A percentile compares a stretch with the other conserved stretches of the same genome.
Evolutionary conservation across 2,329 filamentous ascomycete species (phyloP).

Genomic region (Rachicladosporium sp.): DNA sequence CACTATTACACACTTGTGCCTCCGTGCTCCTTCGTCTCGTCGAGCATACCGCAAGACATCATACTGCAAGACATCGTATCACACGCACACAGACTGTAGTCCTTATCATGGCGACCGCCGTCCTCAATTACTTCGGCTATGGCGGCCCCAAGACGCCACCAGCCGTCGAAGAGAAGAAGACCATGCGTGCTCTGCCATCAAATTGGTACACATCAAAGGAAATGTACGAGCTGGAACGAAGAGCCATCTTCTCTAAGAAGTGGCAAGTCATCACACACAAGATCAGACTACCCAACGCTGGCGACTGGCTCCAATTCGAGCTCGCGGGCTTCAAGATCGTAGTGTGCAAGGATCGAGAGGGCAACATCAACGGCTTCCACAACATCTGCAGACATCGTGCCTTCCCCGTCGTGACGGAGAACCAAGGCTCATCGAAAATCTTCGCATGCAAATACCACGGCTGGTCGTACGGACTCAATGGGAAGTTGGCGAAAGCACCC

Average conservation of each 20-base stretch:
- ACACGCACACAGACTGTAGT: too few relatives aligned
- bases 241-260: slow-evolving; percentile 45
- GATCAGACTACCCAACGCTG: slow-evolving; percentile 37
- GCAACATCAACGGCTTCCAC: slow-evolving; percentile 47
- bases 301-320: slow-evolving; percentile 46
- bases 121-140: slow-evolving; percentile 26
- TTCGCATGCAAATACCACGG: slow-evolving; percentile 51
- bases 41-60: too few relatives aligned
- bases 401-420: slow-evolving; percentile 43
- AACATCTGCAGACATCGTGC: slow-evolving; percentile 52
- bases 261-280: slow-evolving; percentile 46
- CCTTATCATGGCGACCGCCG: slow-evolving; percentile 2
- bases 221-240: slow-evolving; percentile 45
- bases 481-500: slow-evolving; percentile 48
- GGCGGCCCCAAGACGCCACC: slow-evolving; percentile 13
- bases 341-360: slow-evolving; percentile 38
- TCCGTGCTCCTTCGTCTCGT: too few relatives aligned
- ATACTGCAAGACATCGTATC: too few relatives aligned
- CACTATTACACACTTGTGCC: too few relatives aligned
- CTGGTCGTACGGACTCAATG: slow-evolving; percentile 48
- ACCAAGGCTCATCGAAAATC: slow-evolving; percentile 39
- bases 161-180: slow-evolving; percentile 13
- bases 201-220: slow-evolving; percentile 42
- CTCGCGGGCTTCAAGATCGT: slow-evolving; percentile 46
- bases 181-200: slow-evolving; percentile 35